Base-by-base conservation (phyloP, 768 basidiomycete species). In the Tricholoma sp. region DNA sequence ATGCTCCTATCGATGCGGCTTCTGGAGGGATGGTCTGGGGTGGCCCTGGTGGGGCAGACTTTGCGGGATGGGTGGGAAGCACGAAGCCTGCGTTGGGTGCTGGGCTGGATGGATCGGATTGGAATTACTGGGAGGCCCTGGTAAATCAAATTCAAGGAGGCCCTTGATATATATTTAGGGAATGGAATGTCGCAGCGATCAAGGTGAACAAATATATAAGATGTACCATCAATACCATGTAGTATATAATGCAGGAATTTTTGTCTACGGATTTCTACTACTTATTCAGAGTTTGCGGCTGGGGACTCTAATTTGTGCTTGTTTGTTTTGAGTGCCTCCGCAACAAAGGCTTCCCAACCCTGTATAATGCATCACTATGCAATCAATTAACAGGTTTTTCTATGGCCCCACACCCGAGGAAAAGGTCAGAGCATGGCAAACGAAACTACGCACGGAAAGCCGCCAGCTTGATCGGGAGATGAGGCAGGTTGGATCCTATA, bases 351-450 rank as follows among this genome's bases (percentile, higher is more conserved):
- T 15, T n/a, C 11, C 37, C 2, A 29, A 28, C 7, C 10, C 33
- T 36, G 6, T 28, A 24, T 13, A n/a, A 6, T 52, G 17, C 41
- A 44, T 31, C 39, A 61, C 49, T 50, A 92, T 94, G 90, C 90
- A 93, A 70, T 73, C 86, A 33, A 88, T 98, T 67, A 95, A 93
- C 69, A 85, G 94, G 41, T 94, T 95, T 69, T 73, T 99, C 45
- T 98, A 98, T 74, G 97, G 97, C 2, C 96, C 94, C 15, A 93
- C 96, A 0, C 89, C 95, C 20, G 94, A 98, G 72, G 97, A 99
- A 75, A 86, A 83, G 66, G 88, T 98, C 11, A 83, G 89, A 51
- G 80, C 82, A 72, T 99, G 97, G 97, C 94, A 98, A 70, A 64
- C 78, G 17, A 94, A 91, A 71, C 76, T 99, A 54, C 87, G 91